These are phyloP conservation scores for Mallotus nudiflorus DNA, from an alignment of 345 rosid genomes.

Conservation along the genomic window DNA sequence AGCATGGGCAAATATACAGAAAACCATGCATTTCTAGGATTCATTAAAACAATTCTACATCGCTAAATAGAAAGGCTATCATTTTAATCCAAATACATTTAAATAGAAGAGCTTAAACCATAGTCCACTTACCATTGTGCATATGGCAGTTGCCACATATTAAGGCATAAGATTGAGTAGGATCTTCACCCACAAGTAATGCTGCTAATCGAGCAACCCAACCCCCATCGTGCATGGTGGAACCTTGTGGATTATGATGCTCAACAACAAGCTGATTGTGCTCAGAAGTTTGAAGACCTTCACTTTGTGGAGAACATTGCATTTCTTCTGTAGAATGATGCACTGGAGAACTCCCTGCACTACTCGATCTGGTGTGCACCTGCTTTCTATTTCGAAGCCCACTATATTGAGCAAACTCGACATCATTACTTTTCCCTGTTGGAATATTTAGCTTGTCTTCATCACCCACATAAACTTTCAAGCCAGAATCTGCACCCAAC, in stretches of 20 bases:
- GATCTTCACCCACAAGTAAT: conserved; percentile 95
- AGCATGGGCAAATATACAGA: neutral
- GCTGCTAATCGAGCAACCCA: conserved; percentile 95
- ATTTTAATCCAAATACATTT: too few relatives aligned
- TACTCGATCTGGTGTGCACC: conserved; percentile 43
- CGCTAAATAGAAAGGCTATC: neutral
- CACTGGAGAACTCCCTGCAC: conserved; percentile 46
- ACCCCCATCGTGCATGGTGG: conserved; percentile 55
- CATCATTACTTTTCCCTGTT: conserved; percentile 62
- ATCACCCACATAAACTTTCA: conserved; percentile 72
- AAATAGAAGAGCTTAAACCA: too few relatives aligned
- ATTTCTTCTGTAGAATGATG: conserved; percentile 47
- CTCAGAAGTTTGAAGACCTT: conserved; percentile 42
- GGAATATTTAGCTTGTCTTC: conserved; percentile 50
- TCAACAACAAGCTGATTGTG: conserved; percentile 59
- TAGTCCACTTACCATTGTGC: conserved; percentile 76
- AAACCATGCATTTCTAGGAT: neutral
- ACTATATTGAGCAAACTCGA: conserved; percentile 56
- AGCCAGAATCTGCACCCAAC: conserved; percentile 90
- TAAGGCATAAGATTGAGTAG: conserved; percentile 85
- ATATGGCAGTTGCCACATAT: conserved; percentile 92
- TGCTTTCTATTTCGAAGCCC: conserved; percentile 80
- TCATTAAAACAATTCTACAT: neutral
- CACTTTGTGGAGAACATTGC: conserved; percentile 35
- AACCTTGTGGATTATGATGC: conserved; percentile 61